phyloP scores from a whole-genome alignment of 2,329 filamentous ascomycete genomes.

The Pseudogymnoascus sp. region DNA sequence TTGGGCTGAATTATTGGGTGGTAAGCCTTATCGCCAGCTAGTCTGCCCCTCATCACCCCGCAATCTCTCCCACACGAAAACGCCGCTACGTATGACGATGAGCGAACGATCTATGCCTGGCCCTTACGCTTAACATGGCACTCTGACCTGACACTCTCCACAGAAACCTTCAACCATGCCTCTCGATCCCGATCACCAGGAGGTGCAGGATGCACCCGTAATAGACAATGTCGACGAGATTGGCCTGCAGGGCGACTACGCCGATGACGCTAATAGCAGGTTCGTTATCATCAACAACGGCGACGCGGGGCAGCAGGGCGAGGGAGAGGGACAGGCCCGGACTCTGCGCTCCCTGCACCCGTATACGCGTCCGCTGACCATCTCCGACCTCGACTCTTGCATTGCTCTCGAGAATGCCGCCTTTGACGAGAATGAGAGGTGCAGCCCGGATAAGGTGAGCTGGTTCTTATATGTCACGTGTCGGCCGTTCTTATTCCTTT shows the following conservation, averaged over 20 bases:
- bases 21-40: constrained; percentile 6
- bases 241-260: neutral
- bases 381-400: constrained; percentile 55
- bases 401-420: constrained; percentile 48
- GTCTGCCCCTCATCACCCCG: constrained; percentile 7
- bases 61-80: neutral
- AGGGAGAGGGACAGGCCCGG: constrained; percentile 10
- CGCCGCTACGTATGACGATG: constrained; percentile 5
- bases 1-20: neutral
- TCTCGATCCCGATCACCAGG: neutral
- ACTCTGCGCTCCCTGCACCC: constrained; percentile 55
- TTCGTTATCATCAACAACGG: neutral
- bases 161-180: constrained; percentile 5
- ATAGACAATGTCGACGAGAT: neutral
- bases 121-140: constrained; percentile 7
- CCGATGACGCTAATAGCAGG: neutral
- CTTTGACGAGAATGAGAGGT: constrained; percentile 44
- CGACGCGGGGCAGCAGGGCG: neutral
- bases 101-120: neutral
- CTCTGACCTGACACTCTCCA: constrained; percentile 5
- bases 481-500: neutral
- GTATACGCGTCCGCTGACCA: constrained; percentile 64
- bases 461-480: constrained; percentile 1
- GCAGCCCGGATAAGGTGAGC: constrained; percentile 47
- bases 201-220: neutral